Conservation (phyloP, 768 basidiomycete species). For the Vararia minispora region DNA sequence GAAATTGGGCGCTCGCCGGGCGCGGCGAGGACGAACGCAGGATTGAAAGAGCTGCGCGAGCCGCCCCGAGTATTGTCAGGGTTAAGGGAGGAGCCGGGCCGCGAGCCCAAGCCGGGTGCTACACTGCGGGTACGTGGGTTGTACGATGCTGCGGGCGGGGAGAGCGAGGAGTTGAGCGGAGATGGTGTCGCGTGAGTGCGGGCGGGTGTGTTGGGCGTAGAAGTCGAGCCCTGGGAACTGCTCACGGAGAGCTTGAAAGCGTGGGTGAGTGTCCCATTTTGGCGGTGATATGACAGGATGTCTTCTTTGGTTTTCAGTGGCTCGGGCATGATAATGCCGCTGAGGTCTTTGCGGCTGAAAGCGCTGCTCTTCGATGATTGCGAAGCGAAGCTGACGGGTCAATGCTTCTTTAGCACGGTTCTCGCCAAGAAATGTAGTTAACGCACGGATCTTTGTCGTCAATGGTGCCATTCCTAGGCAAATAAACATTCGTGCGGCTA, state of each 20-base stretch:
- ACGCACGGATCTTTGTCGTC: slow-evolving; percentile 6
- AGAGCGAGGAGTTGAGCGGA: too few relatives aligned
- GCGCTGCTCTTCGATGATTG: slow-evolving; percentile 1
- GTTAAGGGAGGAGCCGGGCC: too few relatives aligned
- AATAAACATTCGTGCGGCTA: slow-evolving; percentile 32
- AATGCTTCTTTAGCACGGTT: neutral
- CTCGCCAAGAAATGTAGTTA: neutral
- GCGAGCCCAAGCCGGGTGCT: too few relatives aligned
- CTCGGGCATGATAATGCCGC: slow-evolving; percentile 27
- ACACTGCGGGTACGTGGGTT: too few relatives aligned
- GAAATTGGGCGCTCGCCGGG: slow-evolving; percentile 4
- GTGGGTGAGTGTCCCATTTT: slow-evolving; percentile 30
- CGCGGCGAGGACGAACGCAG: too few relatives aligned
- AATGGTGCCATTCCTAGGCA: slow-evolving; percentile 37
- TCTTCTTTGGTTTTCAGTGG: slow-evolving; percentile 30
- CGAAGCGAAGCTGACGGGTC: neutral
- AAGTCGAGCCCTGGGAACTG: too few relatives aligned
- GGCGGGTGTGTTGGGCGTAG: slow-evolving; percentile 24
- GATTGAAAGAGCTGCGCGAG: too few relatives aligned
- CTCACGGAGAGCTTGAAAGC: too few relatives aligned
- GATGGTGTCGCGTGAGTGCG: neutral
- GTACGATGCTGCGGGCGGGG: too few relatives aligned
- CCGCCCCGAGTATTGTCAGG: too few relatives aligned
- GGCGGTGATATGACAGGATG: slow-evolving; percentile 32
- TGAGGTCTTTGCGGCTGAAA: slow-evolving; percentile 12